Evolutionary conservation across 208 protist genomes (phyloP), one percentile per base, ranked within the genome.

Genomic region (Trypanosoma boissoni): DNA sequence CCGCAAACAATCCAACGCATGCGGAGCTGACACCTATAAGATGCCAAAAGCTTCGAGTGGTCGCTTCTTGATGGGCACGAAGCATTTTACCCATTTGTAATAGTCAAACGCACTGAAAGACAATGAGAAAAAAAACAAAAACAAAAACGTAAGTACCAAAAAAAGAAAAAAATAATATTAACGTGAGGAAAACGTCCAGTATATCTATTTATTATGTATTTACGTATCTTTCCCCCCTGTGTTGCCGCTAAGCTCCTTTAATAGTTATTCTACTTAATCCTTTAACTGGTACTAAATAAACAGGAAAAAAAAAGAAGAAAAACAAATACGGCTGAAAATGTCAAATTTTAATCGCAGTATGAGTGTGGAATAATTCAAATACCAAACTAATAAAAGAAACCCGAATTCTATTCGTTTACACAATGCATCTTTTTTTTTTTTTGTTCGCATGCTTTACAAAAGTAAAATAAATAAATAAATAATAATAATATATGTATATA

Each of bases 41-140:
- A 55, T 83, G 83, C 48, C 68, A 60, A 23, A 81, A 59, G 59
- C 83, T 86, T n/a, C 70, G 48, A 18, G 49, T 58, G 23, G 75
- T 83, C 23, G 37, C 43, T 16, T 1, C n/a, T 2, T 27, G 0
- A 10, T 36, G 27, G 0, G 51, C 21, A 51, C 49, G 37, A 18
- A 39, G 26, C n/a, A 37, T 24, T 27, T 45, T 20, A 45, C n/a
- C 27, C 20, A 23, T 7, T 43, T 18, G 0, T 49, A 32, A 48
- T 56, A 23, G 18, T 46, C 37, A 7, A 18, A 28, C 16, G n/a
- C 29, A 27, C n/a, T 32, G 20, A 3, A 36, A 23, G 16, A 46
- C 39, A 45, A n/a, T 44, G 1, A 21, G 29, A 10, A 56, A 56
- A 56, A 10, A 56, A 56, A 42, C 18, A 56, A 21, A 42, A 23